Base-by-base conservation (phyloP, 2,329 filamentous ascomycete genomes). In the Hawksworthiomyces lignivorus region DNA sequence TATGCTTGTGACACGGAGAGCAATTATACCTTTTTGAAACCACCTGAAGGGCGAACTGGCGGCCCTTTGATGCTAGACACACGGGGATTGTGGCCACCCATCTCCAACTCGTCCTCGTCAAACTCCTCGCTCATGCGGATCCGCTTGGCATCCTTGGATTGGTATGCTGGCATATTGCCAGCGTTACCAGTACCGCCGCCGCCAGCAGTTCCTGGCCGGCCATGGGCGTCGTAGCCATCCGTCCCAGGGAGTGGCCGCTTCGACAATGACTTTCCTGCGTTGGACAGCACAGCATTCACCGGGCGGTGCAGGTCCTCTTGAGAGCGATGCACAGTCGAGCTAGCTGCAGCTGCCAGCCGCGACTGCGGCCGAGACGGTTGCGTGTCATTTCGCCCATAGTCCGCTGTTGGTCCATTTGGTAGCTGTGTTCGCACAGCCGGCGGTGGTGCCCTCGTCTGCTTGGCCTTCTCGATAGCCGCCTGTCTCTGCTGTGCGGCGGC, bases 21-120 rank as follows among this genome's bases (percentile, higher is more conserved):
- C 20, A 10, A 17, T 46, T 68, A 63, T 65, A 86, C 81, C 75
- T 87, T 89, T 61, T 77, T 78, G 54, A 72, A 66, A 27, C 67
- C 70, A 36, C 73, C 81, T 2, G 87, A 94, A 47, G 88, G 87
- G 45, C 89, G 80, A 51, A 94, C 87, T 6, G 88, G 87, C 39
- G 87, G 86, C 12, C 83, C 85, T 67, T 89, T 92, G 53, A 89
- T 72, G 44, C 66, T 70, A 20, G 63, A 65, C 32, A 58, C 73
- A 36, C 73, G 77, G 41, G 77, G 73, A 34, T 77, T 70, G 30
- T 76, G 72, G 43, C 77, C 70, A 12, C 54, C 53, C 55, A 70
- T 70, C 35, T 77, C 72, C 32, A 71, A 42, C 36, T 54, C 64
- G 41, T 81, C 77, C 43, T 82, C 75, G 48, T 86, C 80, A 47